phyloP scores from a whole-genome alignment of 306 rosid species.

The Luffa aegyptiaca region DNA sequence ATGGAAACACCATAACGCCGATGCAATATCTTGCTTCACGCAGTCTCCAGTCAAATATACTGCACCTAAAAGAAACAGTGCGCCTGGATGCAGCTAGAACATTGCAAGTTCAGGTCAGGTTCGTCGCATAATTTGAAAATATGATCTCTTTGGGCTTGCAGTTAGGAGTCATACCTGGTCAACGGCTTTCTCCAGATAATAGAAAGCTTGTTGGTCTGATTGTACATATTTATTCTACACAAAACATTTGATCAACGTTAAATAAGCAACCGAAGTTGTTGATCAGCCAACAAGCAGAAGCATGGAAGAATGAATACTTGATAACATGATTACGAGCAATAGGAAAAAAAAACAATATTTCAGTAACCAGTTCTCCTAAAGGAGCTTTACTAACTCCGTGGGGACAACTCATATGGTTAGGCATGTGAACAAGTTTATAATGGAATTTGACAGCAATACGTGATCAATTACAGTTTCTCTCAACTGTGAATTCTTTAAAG shows the following conservation, averaged over 20 bases:
- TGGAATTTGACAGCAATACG: background rate
- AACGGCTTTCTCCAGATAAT: conserved; percentile 87
- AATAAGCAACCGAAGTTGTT: background rate
- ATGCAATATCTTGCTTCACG: conserved; percentile 58
- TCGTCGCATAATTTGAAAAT: conserved; percentile 12
- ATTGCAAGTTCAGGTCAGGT: conserved; percentile 29
- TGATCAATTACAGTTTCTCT: background rate
- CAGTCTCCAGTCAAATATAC: conserved; percentile 89
- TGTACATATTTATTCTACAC: conserved; percentile 68
- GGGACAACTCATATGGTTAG: background rate
- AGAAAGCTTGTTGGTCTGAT: conserved; percentile 83
- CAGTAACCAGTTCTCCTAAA: background rate
- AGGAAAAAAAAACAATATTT: background rate
- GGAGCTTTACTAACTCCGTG: background rate
- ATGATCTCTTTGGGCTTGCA: conserved; percentile 10
- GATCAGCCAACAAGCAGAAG: background rate
- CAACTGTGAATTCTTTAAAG: background rate
- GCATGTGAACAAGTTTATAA: background rate
- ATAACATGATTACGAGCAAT: background rate
- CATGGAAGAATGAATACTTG: background rate
- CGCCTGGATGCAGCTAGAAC: conserved; percentile 84
- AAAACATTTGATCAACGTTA: background rate
- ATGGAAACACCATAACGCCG: conserved; percentile 87
- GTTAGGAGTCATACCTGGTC: conserved; percentile 59
- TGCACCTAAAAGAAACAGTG: conserved; percentile 83